A percentile compares a stretch with the other conserved stretches of the same genome.
These are phyloP conservation scores for Phaeoacremonium minimum DNA, from an alignment of 2,329 filamentous ascomycete genomes.

Conservation along the genomic window DNA sequence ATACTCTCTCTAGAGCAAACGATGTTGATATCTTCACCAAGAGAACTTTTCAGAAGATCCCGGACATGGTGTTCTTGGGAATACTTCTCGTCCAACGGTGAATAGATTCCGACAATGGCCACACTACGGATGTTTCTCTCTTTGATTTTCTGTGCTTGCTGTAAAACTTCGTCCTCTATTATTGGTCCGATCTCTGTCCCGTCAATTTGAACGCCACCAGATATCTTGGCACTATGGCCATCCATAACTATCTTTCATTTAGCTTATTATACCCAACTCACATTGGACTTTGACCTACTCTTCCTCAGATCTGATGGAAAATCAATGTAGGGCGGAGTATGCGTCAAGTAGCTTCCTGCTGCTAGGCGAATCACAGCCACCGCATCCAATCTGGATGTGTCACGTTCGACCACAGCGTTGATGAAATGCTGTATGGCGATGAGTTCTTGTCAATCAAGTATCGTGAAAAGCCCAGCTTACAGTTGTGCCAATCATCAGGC, in stretches of 20 bases:
- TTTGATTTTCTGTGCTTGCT: constrained; percentile 12
- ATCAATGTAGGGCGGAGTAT: constrained; percentile 36
- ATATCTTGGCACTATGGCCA: constrained; percentile 30
- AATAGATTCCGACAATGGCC: constrained; percentile 54
- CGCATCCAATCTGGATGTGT: constrained; percentile 13
- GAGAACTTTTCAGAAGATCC: constrained; percentile 39
- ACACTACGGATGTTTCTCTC: constrained; percentile 30
- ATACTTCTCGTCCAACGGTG: constrained; percentile 49
- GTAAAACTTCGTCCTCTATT: constrained; percentile 29
- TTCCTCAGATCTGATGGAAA: constrained; percentile 29
- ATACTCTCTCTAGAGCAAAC: constrained; percentile 23
- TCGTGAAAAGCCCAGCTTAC: background rate
- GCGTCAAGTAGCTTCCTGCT: constrained; percentile 16
- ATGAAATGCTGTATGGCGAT: constrained; percentile 11
- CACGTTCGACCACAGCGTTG: constrained; percentile 15
- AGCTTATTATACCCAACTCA: background rate
- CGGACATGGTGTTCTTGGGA: constrained; percentile 46
- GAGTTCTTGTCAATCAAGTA: background rate
- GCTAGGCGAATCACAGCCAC: constrained; percentile 27
- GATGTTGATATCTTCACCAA: constrained; percentile 23
- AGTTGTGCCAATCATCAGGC: constrained; percentile 15
- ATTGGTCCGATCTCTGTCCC: constrained; percentile 34
- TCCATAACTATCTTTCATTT: constrained; percentile 13
- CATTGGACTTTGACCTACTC: background rate
- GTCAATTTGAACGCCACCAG: constrained; percentile 31